A percentile compares a stretch with the other conserved stretches of the same genome.
These are phyloP conservation scores for Coemansia sp. DNA, from an alignment of 192 early-diverging fungal species.

Conservation along the genomic window DNA sequence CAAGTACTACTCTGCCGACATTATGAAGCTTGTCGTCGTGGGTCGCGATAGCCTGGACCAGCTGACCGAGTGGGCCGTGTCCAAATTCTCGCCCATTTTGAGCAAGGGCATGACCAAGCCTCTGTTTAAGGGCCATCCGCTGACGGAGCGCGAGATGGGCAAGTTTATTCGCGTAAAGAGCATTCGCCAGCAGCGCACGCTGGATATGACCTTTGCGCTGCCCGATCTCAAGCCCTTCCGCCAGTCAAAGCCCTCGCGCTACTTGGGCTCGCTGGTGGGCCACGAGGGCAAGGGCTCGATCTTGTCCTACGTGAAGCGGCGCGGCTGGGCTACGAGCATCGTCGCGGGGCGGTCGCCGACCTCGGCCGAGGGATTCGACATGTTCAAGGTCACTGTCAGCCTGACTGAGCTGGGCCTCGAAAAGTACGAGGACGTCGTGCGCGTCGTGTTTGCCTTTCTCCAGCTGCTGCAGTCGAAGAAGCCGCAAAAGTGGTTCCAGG, in stretches of 20 bases:
- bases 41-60: conserved; percentile 88
- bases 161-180: conserved; percentile 73
- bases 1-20: conserved; percentile 92
- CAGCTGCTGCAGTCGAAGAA: conserved; percentile 75
- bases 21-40: conserved; percentile 91
- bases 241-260: conserved; percentile 66
- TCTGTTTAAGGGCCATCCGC: conserved; percentile 71
- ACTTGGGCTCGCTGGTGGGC: conserved; percentile 88
- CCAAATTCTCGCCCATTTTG: conserved; percentile 75
- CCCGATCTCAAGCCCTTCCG: conserved; percentile 73
- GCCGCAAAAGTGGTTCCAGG: conserved; percentile 78
- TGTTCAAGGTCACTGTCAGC: conserved; percentile 83
- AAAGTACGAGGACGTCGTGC: conserved; percentile 80
- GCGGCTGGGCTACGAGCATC: conserved; percentile 88
- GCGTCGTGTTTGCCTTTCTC: conserved; percentile 88
- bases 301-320: conserved; percentile 80
- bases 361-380: conserved; percentile 65
- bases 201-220: conserved; percentile 87
- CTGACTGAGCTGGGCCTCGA: conserved; percentile 83
- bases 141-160: conserved; percentile 74
- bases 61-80: conserved; percentile 81
- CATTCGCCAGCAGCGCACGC: conserved; percentile 78
- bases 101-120: conserved; percentile 77
- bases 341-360: conserved; percentile 63
- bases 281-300: conserved; percentile 92